Conservation (phyloP, 2,329 filamentous ascomycete species). For the Cladophialophora bantiana region DNA sequence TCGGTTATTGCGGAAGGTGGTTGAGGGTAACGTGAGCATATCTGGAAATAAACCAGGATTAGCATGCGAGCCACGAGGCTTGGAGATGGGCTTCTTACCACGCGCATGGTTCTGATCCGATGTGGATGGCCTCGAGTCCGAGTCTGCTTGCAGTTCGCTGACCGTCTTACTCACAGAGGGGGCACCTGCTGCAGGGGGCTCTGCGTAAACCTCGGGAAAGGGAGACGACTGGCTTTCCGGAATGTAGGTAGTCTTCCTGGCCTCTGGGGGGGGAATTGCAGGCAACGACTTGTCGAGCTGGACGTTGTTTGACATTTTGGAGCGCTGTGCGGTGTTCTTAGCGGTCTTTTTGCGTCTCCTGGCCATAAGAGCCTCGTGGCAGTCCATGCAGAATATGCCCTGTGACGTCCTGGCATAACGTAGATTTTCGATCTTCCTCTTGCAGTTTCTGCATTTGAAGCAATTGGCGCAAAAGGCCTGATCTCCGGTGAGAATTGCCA, state of each 20-base stretch:
- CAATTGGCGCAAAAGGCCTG: slow-evolving; percentile 98
- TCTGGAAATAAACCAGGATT: slow-evolving; percentile 48
- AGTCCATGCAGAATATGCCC: slow-evolving; percentile 99
- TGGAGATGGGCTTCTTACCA: slow-evolving; percentile 28
- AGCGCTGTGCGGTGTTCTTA: slow-evolving; percentile 42
- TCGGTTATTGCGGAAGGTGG: slow-evolving; percentile 78
- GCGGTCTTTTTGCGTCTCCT: slow-evolving; percentile 75
- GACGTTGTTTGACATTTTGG: slow-evolving; percentile 51
- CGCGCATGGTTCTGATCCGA: slow-evolving; percentile 31
- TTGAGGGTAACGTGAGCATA: slow-evolving; percentile 73
- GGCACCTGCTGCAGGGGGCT: slow-evolving; percentile 27
- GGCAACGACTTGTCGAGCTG: slow-evolving; percentile 91
- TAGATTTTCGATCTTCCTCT: slow-evolving; percentile 97
- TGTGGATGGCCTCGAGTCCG: slow-evolving; percentile 33
- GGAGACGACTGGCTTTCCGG: slow-evolving; percentile 60
- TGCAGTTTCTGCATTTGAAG: slow-evolving; percentile 97
- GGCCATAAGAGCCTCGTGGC: slow-evolving; percentile 96
- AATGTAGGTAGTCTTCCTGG: slow-evolving; percentile 36
- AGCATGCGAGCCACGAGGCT: slow-evolving; percentile 21
- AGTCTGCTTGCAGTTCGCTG: slow-evolving; percentile 35
- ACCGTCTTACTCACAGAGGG: slow-evolving; percentile 39
- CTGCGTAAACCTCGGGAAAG: slow-evolving; percentile 48
- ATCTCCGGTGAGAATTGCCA: slow-evolving; percentile 95
- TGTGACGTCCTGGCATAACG: slow-evolving; percentile 97
- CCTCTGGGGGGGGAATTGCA: slow-evolving; percentile 76